Base-by-base conservation (phyloP, 1,139 yeast species). In the Saccharomyces hybrid region DNA sequence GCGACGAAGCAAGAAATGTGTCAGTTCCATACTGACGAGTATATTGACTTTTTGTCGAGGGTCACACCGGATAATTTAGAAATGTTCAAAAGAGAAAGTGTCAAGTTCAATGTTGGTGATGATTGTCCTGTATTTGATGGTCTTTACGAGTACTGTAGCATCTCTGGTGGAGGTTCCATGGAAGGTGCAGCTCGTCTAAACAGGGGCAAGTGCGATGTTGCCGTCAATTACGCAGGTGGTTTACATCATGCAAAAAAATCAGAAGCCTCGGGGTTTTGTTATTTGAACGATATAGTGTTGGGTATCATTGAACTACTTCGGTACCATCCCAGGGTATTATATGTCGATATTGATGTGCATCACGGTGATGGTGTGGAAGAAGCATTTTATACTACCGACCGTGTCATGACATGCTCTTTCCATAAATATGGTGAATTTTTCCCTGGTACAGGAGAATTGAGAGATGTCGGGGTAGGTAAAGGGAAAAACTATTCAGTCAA, bases 281-380 rank as follows among this genome's bases (percentile, higher is more conserved):
- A 60, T 26, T 38, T 52, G 7, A 86, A 86, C 69, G 96, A 88
- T 71, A 88, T 88, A 64, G 98, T 90, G 1, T 75, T 93, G 64
- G 96, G 96, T 19, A 91, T 93, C 58, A 82, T 93, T 63, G 96
- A 93, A 70, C 78, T 93, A 59, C 76, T 93, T 63, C 77, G 97
- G 56, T 90, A 89, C 68, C 96, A 93, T 72, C 96, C 96, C 50
- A 79, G 98, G 62, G 98, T 93, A n/a, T 77, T 93, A 62, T 93
- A 93, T 70, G 86, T 93, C 60, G 99, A 93, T 70, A 93, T 90
- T 60, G 99, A 93, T 71, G 89, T 93, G 24, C 99, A 93, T 70
- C 99, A 93, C 67, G 99, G 99, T 56, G 99, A 93, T 72, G 99
- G 98, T 60, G 99, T 93, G 31, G 97, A 93, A 72, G 98, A 93